A percentile compares a stretch with the other conserved stretches of the same genome.
Conservation (phyloP, 768 basidiomycete genomes). For the Rhodotorula diobovata region DNA sequence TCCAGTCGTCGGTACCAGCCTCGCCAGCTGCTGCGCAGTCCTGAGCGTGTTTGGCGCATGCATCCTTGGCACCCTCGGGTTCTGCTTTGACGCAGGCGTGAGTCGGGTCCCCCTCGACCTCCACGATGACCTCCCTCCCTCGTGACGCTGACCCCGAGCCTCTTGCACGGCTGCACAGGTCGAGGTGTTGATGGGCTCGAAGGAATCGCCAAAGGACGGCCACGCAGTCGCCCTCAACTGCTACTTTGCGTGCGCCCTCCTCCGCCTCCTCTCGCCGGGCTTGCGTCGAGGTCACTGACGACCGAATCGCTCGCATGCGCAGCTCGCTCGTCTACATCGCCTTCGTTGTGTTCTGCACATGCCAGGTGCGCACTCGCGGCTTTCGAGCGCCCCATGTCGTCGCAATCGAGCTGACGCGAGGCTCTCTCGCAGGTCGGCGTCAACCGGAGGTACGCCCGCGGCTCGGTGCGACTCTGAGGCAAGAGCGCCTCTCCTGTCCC, state of each 20-base stretch:
- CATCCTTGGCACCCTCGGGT: slow-evolving; percentile 22
- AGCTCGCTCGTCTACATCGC: slow-evolving; percentile 31
- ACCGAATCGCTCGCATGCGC: not conserved
- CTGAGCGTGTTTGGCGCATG: slow-evolving; percentile 28
- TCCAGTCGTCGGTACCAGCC: not conserved
- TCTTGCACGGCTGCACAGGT: slow-evolving; percentile 3
- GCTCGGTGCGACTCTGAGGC: slow-evolving; percentile 19
- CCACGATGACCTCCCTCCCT: not conserved
- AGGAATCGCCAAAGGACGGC: slow-evolving; percentile 20
- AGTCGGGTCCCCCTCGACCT: not conserved
- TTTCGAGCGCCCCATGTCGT: not conserved
- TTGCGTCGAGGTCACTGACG: not conserved
- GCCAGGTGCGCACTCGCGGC: slow-evolving; percentile 14
- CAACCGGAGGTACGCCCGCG: slow-evolving; percentile 22
- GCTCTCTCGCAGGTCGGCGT: slow-evolving; percentile 6
- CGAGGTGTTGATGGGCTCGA: slow-evolving; percentile 32
- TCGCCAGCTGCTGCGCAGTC: slow-evolving; percentile 35
- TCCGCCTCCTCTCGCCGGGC: not conserved
- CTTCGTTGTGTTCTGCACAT: slow-evolving; percentile 33
- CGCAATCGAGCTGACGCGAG: not conserved
- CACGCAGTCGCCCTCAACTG: slow-evolving; percentile 35
- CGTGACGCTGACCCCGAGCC: not conserved
- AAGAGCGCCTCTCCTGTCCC: not conserved
- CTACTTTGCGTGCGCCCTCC: slow-evolving; percentile 24
- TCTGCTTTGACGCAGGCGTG: slow-evolving; percentile 28